Base-by-base conservation (phyloP, 2,329 filamentous ascomycete species). In the Tolypocladium ophioglossoides region DNA sequence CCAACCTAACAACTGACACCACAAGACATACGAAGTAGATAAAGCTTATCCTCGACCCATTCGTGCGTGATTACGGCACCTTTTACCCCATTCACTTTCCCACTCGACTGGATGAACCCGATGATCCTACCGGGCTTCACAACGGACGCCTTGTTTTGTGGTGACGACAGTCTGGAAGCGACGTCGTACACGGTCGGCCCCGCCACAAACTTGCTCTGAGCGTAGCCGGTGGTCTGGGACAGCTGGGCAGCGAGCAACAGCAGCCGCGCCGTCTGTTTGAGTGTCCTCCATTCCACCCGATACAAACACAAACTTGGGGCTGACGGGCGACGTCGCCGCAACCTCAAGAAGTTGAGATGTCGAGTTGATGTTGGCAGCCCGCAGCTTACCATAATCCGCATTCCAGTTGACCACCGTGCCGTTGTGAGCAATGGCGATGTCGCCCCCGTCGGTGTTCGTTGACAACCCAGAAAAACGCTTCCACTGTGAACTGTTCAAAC, bases 381-480 rank as follows among this genome's bases (percentile, higher is more conserved):
- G 82, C 59, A 96, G 78, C 47, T 82, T 80, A 11, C 82, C 78
- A 69, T 95, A 96, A 8, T 81, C 83, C 61, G 84, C 78, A 37
- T 95, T 83, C 90, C 89, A 95, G 66, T 95, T 86, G 11, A 88
- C 84, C 39, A 78, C 74, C 18, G 89, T 89, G 47, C 89, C 91
- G 64, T 96, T 96, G 74, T 96, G 86, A 38, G 90, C 79, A 9
- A 90, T 75, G 2, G 84, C 87, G 1, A 85, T 85, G 40, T 83
- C 76, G 5, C 83, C 71, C 7, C 16, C 44, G 16, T 32, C 10
- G 16, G 0, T 10, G 44, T 20, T 20, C 1, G 16, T 34, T 5
- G 2, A 78, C 74, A 7, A 10, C 16, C 52, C 54, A 20, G 22
- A 20, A 5, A 95, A 66, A 11, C 72, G 74, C 49, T 84, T 73